Percentiles rank a stretch among this genome's conserved stretches.
phyloP scores from a whole-genome alignment of 2,329 filamentous ascomycete species.

The Pseudogymnoascus sp. region DNA sequence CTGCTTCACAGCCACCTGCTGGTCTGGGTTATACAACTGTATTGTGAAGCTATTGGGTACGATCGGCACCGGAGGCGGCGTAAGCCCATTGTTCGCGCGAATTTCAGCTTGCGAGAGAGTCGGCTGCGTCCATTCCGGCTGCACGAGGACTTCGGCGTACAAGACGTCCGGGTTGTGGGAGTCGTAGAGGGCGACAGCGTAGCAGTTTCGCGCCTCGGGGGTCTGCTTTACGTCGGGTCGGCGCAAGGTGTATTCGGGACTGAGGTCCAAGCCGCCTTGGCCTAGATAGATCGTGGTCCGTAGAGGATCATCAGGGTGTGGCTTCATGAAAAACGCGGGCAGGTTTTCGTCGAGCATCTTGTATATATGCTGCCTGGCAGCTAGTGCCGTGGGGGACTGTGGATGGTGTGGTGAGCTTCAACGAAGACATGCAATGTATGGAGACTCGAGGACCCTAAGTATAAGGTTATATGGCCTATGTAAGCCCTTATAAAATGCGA shows the following conservation, averaged over 20 bases:
- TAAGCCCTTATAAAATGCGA: background rate
- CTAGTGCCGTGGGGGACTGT: background rate
- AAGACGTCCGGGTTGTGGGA: constrained; percentile 72
- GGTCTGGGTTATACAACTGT: constrained; percentile 90
- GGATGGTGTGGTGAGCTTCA: background rate
- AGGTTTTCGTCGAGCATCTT: constrained; percentile 88
- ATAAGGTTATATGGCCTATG: constrained; percentile 7
- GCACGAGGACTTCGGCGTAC: constrained; percentile 77
- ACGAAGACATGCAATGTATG: background rate
- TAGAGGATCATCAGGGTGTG: constrained; percentile 43
- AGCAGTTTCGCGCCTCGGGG: constrained; percentile 67
- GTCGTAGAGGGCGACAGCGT: constrained; percentile 79
- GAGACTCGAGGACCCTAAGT: background rate
- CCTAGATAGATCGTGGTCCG: constrained; percentile 49
- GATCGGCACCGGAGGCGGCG: constrained; percentile 59
- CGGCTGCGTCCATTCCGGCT: constrained; percentile 79
- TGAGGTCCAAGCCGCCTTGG: constrained; percentile 72
- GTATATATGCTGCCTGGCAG: constrained; percentile 1
- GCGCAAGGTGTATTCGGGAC: constrained; percentile 71
- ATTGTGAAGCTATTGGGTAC: constrained; percentile 74
- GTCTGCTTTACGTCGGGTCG: constrained; percentile 60
- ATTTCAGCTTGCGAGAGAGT: constrained; percentile 74
- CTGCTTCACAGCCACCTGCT: constrained; percentile 62
- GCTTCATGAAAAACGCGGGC: constrained; percentile 57
- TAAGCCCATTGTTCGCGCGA: constrained; percentile 57